phyloP scores from a whole-genome alignment of 2,329 filamentous ascomycete species.

The Fusarium sp. region DNA sequence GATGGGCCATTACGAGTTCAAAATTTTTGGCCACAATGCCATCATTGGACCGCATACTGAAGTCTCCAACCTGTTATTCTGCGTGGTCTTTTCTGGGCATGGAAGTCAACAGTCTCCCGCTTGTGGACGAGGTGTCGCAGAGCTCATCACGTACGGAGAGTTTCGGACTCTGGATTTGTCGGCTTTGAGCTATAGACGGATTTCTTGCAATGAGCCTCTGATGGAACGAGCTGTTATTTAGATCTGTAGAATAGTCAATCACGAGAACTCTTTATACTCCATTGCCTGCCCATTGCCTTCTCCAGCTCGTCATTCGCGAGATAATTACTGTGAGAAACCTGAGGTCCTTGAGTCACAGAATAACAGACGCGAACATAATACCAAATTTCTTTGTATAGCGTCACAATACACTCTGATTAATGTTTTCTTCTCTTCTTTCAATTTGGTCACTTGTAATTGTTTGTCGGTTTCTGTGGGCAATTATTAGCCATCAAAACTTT shows the following conservation, averaged over 20 bases:
- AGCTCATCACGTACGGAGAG: conserved; percentile 10
- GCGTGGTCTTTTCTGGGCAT: conserved; percentile 10
- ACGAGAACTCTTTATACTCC: not conserved
- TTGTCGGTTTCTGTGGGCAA: too few relatives aligned
- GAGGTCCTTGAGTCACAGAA: not conserved
- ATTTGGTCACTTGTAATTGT: too few relatives aligned
- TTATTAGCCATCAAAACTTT: too few relatives aligned
- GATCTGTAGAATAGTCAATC: not conserved
- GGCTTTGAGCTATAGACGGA: not conserved
- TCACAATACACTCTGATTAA: too few relatives aligned
- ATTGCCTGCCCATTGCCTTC: too few relatives aligned
- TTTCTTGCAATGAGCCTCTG: conserved; percentile 5
- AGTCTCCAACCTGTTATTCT: not conserved
- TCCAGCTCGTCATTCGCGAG: not conserved
- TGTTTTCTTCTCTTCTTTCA: not conserved
- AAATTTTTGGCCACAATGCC: conserved; percentile 17
- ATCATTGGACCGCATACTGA: conserved; percentile 15
- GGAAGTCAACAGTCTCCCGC: conserved; percentile 15
- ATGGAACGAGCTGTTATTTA: not conserved
- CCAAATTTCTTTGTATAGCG: too few relatives aligned
- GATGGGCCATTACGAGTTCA: conserved; percentile 24
- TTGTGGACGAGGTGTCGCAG: conserved; percentile 10
- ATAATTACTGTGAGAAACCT: not conserved
- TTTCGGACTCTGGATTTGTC: conserved; percentile 16
- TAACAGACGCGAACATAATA: not conserved